Conservation (phyloP, 306 rosid genomes). For the Lathyrus oleraceus region DNA sequence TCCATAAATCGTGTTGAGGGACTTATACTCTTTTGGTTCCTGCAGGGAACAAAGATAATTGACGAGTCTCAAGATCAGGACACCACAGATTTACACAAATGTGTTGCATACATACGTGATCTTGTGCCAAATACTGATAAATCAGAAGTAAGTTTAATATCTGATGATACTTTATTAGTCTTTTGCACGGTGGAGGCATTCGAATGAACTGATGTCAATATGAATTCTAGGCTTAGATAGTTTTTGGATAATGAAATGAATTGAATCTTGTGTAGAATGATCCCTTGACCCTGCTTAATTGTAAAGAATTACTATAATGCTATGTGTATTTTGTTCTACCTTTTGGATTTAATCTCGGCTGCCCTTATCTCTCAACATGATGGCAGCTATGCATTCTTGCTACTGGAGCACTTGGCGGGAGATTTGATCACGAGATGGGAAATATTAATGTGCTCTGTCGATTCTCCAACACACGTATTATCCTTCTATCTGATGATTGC, state of each 20-base stretch:
- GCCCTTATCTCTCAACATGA: slow-evolving; percentile 10
- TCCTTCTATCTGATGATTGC: slow-evolving; percentile 86
- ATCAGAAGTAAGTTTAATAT: slow-evolving; percentile 60
- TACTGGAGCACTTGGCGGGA: slow-evolving; percentile 95
- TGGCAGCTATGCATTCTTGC: slow-evolving; percentile 80
- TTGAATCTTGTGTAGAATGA: neutral
- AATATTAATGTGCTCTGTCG: slow-evolving; percentile 80
- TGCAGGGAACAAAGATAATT: slow-evolving; percentile 76
- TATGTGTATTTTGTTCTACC: slow-evolving; percentile 13
- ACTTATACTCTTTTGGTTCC: slow-evolving; percentile 38
- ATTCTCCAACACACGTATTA: slow-evolving; percentile 62
- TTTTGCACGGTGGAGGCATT: neutral
- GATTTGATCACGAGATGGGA: slow-evolving; percentile 97
- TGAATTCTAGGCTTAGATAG: slow-evolving; percentile 7
- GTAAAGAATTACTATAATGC: slow-evolving; percentile 21
- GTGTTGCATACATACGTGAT: slow-evolving; percentile 62
- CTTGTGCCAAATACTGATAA: slow-evolving; percentile 45
- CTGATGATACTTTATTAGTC: slow-evolving; percentile 16
- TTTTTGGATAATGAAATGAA: slow-evolving; percentile 18
- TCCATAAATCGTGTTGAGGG: slow-evolving; percentile 28
- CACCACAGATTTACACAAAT: slow-evolving; percentile 93
- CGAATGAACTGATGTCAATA: slow-evolving; percentile 8
- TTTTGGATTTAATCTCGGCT: slow-evolving; percentile 6
- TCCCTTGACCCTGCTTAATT: neutral
- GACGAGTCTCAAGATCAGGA: slow-evolving; percentile 93